Conservation (phyloP, 192 early-diverging fungal genomes). For the Rhizoclosmatium globosum region DNA sequence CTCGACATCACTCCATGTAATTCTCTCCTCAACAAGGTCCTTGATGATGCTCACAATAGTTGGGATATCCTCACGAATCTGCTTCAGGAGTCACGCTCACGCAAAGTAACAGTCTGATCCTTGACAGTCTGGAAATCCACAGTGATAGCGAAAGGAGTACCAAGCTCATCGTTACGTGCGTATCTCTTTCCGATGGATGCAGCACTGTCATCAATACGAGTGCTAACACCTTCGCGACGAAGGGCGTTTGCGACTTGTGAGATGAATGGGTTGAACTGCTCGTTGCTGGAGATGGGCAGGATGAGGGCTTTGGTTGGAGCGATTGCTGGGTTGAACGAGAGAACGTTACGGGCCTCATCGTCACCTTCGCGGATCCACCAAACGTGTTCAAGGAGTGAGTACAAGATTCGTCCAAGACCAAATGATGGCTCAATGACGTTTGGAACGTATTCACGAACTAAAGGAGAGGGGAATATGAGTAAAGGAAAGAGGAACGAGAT, state of each 20-base stretch:
- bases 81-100: constrained; percentile 97
- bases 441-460: constrained; percentile 93
- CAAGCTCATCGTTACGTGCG: constrained; percentile 97
- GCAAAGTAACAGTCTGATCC: constrained; percentile 92
- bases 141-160: constrained; percentile 96
- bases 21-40: constrained; percentile 74
- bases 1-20: constrained; percentile 77
- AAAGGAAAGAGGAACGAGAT: constrained; percentile 1
- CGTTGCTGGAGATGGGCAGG: constrained; percentile 81
- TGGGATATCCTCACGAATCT: constrained; percentile 81
- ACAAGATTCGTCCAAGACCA: constrained; percentile 97
- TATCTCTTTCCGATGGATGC: constrained; percentile 94
- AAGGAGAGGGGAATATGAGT: background rate
- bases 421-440: constrained; percentile 99
- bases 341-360: constrained; percentile 88
- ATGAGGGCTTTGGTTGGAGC: constrained; percentile 96
- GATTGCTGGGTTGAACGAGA: constrained; percentile 90
- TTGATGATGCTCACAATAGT: constrained; percentile 78
- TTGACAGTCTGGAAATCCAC: constrained; percentile 98
- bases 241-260: constrained; percentile 67
- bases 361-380: constrained; percentile 82
- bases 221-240: constrained; percentile 78
- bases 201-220: constrained; percentile 88
- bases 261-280: constrained; percentile 79
- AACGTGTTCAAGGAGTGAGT: constrained; percentile 94